Evolutionary conservation across 768 basidiomycete species (phyloP), one percentile per base, ranked within the genome.

Genomic region (Tephrocybe sp.): DNA sequence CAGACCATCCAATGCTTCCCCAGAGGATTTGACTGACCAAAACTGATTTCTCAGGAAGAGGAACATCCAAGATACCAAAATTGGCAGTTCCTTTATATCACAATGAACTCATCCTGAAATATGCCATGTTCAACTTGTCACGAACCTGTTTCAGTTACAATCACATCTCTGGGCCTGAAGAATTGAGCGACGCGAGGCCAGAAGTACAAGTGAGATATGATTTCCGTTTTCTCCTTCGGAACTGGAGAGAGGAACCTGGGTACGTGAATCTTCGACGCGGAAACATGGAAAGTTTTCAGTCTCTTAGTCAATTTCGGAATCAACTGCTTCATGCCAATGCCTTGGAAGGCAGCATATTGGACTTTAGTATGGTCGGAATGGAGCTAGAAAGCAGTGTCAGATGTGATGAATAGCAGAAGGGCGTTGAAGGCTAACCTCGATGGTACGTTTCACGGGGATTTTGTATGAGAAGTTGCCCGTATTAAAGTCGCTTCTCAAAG

Each of bases 1-100:
- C 82, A 15, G 86, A 82, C 86, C 87, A 97, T 0, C 94, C 94
- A 56, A 97, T 97, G 50, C 86, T 86, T 42, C 94, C 94, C 85
- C 89, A 97, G 4, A 97, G 69, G 43, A 95, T 82, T 67, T 94
- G 91, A 52, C 76, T 80, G 31, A 91, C 52, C 49, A 86, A 81
- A 4, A 82, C 65, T 0, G 83, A 70, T 38, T 80, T 74, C n/a
- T 80, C 73, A 0, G 94, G 94, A 10, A 95, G 68, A 1, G 84
- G 82, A 24, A 91, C 77, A 52, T 91, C 90, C 33, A 93, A 64
- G 40, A 95, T 79, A 38, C 94, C 94, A 62, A 95, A 97, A 53
- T 75, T 85, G 11, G 89, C 82, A 0, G 91, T 94, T 3, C 86
- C 82, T 79, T 39, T 34, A 34, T 7, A 27, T 27, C 10, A 3